Evolutionary conservation across 2,329 filamentous ascomycete genomes (phyloP).

Genomic region (Xylariales sp.): DNA sequence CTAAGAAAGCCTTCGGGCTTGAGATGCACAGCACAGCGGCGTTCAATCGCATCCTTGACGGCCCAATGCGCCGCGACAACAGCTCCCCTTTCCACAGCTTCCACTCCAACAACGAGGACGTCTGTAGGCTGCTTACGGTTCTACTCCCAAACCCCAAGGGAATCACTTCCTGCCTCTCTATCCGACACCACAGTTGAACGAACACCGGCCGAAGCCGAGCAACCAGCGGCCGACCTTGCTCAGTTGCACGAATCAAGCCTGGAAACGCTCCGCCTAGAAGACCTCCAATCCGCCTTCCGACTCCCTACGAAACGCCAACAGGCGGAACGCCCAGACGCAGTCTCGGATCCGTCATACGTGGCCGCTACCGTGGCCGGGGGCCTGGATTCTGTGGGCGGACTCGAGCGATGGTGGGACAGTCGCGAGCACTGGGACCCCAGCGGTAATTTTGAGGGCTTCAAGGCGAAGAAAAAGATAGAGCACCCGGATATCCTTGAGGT

Average conservation of each 20-base stretch:
- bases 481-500: conserved; percentile 43
- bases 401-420: conserved; percentile 50
- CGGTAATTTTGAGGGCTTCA: conserved; percentile 41
- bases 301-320: conserved; percentile 18
- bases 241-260: too few relatives aligned
- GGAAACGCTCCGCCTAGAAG: too few relatives aligned
- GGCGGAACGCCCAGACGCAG: conserved; percentile 23
- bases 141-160: conserved; percentile 18
- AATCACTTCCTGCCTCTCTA: conserved; percentile 7
- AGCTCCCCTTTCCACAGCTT: conserved; percentile 7
- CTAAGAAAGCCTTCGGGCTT: conserved; percentile 21
- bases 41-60: conserved; percentile 13
- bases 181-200: too few relatives aligned
- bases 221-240: too few relatives aligned
- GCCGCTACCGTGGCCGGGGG: conserved; percentile 42
- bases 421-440: conserved; percentile 46
- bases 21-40: conserved; percentile 6
- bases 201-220: too few relatives aligned
- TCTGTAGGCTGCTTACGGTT: conserved; percentile 14
- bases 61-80: conserved; percentile 16
- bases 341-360: conserved; percentile 35
- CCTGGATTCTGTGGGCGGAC: conserved; percentile 42
- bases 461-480: conserved; percentile 31
- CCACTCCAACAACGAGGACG: neutral
- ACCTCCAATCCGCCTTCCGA: conserved; percentile 1